A percentile compares a stretch with the other conserved stretches of the same genome.
phyloP scores from a whole-genome alignment of 768 basidiomycete genomes.

The Melanogaster broomeanus region DNA sequence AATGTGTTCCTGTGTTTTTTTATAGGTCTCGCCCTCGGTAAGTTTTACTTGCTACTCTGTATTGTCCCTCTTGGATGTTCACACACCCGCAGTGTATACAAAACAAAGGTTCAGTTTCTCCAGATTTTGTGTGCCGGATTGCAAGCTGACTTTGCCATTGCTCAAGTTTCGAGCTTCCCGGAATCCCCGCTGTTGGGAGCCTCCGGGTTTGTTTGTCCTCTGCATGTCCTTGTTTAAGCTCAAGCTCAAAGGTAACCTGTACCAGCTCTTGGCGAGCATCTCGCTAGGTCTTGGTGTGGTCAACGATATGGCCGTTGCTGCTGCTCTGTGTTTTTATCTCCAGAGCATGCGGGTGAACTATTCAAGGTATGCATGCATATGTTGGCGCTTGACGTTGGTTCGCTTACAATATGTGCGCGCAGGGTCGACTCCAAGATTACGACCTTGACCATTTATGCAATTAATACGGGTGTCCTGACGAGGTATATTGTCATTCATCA shows the following conservation, averaged over 20 bases:
- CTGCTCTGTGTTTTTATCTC: constrained; percentile 54
- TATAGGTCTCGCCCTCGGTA: constrained; percentile 43
- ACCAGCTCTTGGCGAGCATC: constrained; percentile 46
- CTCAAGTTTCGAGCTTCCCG: constrained; percentile 42
- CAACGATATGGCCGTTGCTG: constrained; percentile 54
- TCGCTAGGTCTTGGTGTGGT: constrained; percentile 51
- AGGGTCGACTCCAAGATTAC: constrained; percentile 62
- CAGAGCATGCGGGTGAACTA: constrained; percentile 54
- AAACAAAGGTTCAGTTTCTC: constrained; percentile 39
- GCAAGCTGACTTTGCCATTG: neutral
- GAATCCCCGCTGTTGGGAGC: constrained; percentile 41
- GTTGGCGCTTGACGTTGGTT: neutral
- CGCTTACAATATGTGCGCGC: constrained; percentile 1
- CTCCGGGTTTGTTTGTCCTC: constrained; percentile 43
- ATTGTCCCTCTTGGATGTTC: neutral
- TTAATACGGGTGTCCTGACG: constrained; percentile 66
- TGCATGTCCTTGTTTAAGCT: neutral
- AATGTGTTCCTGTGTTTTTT: constrained; percentile 1
- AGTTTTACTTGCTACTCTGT: constrained; percentile 6
- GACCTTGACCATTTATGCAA: constrained; percentile 55
- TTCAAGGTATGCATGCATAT: constrained; percentile 34
- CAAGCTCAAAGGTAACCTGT: neutral
- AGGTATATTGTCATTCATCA: constrained; percentile 37
- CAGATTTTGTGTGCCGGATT: neutral
- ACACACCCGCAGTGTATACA: constrained; percentile 40